Evolutionary conservation across 306 rosid species (phyloP).

Genomic region (Dalbergia cultrata): DNA sequence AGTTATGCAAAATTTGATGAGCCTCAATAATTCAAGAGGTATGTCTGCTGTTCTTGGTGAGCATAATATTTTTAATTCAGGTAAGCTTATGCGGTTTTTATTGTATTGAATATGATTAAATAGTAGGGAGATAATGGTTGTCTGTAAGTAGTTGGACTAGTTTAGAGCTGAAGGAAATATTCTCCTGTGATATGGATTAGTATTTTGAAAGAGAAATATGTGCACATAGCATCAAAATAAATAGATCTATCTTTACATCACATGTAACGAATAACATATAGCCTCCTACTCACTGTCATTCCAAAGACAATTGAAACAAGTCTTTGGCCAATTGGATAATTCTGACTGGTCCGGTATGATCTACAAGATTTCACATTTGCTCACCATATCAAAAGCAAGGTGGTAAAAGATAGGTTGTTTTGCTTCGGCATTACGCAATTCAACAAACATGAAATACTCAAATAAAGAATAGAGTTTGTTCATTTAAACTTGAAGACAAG

Average conservation of each 20-base stretch:
- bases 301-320: conserved; percentile 16
- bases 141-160: conserved; percentile 32
- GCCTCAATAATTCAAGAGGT: conserved; percentile 72
- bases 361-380: conserved; percentile 31
- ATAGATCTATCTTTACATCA: conserved; percentile 3
- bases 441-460: conserved; percentile 5
- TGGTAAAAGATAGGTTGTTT: conserved; percentile 34
- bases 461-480: conserved; percentile 30
- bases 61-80: neutral
- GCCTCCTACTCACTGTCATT: conserved; percentile 13
- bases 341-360: conserved; percentile 17
- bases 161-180: conserved; percentile 39
- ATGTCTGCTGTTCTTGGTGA: conserved; percentile 31
- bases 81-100: conserved; percentile 29
- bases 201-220: conserved; percentile 42
- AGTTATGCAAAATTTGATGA: conserved; percentile 64
- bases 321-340: conserved; percentile 36
- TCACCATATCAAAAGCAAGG: conserved; percentile 30
- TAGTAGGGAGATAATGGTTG: conserved; percentile 31
- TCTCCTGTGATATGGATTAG: conserved; percentile 14
- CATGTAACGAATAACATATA: conserved; percentile 18
- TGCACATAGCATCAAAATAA: conserved; percentile 7
- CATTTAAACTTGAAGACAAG: conserved; percentile 43
- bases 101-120: conserved; percentile 23
- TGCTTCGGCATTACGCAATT: conserved; percentile 34